Percentiles rank a stretch among this genome's conserved stretches.
Evolutionary conservation across 2,329 filamentous ascomycete species (phyloP).

Genomic region (Fusarium agapanthi): DNA sequence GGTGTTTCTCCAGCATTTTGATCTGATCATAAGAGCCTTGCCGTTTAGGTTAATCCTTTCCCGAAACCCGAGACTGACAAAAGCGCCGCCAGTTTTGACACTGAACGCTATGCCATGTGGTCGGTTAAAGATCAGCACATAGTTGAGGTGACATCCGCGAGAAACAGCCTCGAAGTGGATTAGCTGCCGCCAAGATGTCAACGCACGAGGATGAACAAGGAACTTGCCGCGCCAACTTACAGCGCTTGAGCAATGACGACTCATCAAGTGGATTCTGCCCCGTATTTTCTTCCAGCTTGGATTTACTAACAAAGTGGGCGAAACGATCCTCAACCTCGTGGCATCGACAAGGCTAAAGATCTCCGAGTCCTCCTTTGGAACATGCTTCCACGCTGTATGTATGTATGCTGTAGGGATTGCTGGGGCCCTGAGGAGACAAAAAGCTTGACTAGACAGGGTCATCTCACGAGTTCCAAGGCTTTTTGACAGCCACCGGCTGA

Average conservation of each 20-base stretch:
- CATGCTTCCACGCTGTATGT: background rate
- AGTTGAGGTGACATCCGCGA: slow-evolving; percentile 1
- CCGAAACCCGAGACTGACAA: background rate
- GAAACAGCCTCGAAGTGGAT: slow-evolving; percentile 3
- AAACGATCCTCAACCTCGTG: slow-evolving; percentile 36
- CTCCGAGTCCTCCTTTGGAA: slow-evolving; percentile 14
- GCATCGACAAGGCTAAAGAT: slow-evolving; percentile 19
- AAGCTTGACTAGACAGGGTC: slow-evolving; percentile 11
- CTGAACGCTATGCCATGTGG: slow-evolving; percentile 2
- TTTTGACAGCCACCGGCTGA: slow-evolving; percentile 1
- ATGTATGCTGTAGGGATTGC: background rate
- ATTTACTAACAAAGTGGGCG: slow-evolving; percentile 24
- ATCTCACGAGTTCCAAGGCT: background rate
- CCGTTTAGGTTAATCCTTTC: background rate
- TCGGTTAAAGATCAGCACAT: slow-evolving; percentile 2
- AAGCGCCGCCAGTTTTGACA: slow-evolving; percentile 3
- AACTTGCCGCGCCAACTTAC: slow-evolving; percentile 1
- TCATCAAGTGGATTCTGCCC: slow-evolving; percentile 14
- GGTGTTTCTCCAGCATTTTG: slow-evolving; percentile 9
- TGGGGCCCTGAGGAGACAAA: background rate
- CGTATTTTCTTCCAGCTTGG: slow-evolving; percentile 23
- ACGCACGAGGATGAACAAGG: slow-evolving; percentile 1
- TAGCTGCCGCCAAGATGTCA: slow-evolving; percentile 14
- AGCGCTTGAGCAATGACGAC: background rate
- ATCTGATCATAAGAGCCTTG: slow-evolving; percentile 3